Base-by-base conservation (phyloP, 805 yeast genomes). In the Candida dajiaensis region DNA sequence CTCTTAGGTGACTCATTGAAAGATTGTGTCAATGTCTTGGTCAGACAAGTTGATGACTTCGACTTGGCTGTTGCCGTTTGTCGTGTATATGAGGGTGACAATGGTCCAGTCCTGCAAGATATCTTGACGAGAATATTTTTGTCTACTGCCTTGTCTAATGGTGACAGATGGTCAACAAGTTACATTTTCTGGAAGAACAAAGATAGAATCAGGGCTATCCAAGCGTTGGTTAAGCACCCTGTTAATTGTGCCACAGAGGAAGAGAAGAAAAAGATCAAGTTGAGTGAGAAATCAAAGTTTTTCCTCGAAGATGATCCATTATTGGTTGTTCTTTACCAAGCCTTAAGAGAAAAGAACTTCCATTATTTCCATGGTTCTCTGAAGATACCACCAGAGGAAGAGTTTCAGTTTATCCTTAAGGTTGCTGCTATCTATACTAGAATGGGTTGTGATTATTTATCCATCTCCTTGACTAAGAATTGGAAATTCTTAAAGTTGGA, bases 381-480 rank as follows among this genome's bases (percentile, higher is more conserved):
- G 22, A 61, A 58, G 31, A 55, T 72, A 6, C 69, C 71, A 8
- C 63, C 78, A 10, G 65, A 53, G 11, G 45, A 58, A 5, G 97
- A 92, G 56, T 78, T 76, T 46, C 69, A 73, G 5, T 81, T 83
- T 56, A 74, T 89, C 15, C 57, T 77, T 12, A 77, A 81, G 51
- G 83, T 83, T 8, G 73, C 85, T 8, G 68, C 74, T 33, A 83
- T 89, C 50, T 86, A 89, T 57, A 73, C 79, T 15, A 71, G 95
- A 47, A 88, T 90, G 96, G 98, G 98, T 0, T 90, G 98, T 66
- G 95, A 90, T 56, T 77, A 81, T 49, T 63, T 92, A 38, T 81
- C 89, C 0, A 59, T 86, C 21, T 73, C 79, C 43, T 62, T 89
- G 40, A 69, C 84, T 2, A 71, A 70, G 41, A 78, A 77, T 49